Conservation (phyloP, 768 basidiomycete genomes). For the Lentinula boryana region DNA sequence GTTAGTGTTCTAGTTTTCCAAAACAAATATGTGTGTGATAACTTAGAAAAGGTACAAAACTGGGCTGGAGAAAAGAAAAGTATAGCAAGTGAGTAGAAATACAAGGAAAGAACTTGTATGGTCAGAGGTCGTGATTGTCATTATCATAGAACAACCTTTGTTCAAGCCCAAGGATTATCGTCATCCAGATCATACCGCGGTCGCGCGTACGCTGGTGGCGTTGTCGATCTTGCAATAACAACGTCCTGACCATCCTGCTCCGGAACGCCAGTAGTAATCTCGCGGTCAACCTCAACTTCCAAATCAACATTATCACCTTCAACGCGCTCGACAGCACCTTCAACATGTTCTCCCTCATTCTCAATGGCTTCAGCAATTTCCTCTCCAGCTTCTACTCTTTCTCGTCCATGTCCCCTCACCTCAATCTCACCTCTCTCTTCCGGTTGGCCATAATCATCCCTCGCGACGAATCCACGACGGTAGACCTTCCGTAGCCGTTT, state of each 20-base stretch:
- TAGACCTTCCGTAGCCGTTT: conserved; percentile 48
- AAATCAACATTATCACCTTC: conserved; percentile 11
- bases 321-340: background rate
- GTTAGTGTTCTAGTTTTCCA: no score
- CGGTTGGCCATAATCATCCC: conserved; percentile 25
- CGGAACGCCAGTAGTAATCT: conserved; percentile 17
- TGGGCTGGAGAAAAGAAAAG: no score
- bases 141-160: background rate
- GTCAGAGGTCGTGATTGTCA: background rate
- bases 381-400: conserved; percentile 34
- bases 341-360: conserved; percentile 15
- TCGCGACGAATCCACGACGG: conserved; percentile 38
- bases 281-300: conserved; percentile 20
- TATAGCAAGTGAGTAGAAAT: background rate
- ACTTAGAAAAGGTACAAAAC: background rate
- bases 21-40: background rate
- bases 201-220: conserved; percentile 42
- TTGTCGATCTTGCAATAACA: conserved; percentile 27
- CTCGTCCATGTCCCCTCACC: conserved; percentile 19
- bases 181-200: conserved; percentile 32
- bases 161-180: conserved; percentile 55
- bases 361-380: conserved; percentile 28
- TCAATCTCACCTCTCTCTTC: conserved; percentile 34
- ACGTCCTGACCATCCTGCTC: conserved; percentile 10
- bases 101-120: background rate